phyloP scores from a whole-genome alignment of 1,284 basidiomycete species.

The Trichosporon asahii region DNA sequence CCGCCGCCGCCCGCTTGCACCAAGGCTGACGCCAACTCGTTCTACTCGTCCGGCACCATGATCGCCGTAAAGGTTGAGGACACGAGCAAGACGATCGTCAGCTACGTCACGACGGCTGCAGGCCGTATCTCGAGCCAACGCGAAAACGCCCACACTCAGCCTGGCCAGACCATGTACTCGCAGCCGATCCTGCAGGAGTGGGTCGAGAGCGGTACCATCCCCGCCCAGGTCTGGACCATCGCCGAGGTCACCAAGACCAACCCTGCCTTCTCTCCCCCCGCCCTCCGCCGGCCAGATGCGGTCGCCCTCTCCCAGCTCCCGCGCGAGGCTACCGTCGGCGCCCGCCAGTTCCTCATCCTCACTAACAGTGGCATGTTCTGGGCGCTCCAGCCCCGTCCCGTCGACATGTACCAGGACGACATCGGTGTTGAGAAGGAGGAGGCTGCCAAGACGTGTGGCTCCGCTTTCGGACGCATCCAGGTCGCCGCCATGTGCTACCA shows the following conservation, averaged over 20 bases:
- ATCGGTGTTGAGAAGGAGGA: slow-evolving; percentile 41
- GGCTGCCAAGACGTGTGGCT: slow-evolving; percentile 26
- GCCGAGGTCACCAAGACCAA: slow-evolving; percentile 47
- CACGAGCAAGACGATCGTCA: slow-evolving; percentile 21
- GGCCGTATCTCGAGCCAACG: slow-evolving; percentile 39
- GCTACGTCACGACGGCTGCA: slow-evolving; percentile 32
- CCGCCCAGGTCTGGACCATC: slow-evolving; percentile 81
- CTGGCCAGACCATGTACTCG: slow-evolving; percentile 15
- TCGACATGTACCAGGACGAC: slow-evolving; percentile 43
- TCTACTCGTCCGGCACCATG: slow-evolving; percentile 45
- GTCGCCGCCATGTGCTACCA: slow-evolving; percentile 42
- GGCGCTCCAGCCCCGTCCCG: slow-evolving; percentile 36
- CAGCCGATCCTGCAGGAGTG: slow-evolving; percentile 38
- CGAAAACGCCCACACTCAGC: slow-evolving; percentile 35
- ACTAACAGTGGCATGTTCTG: slow-evolving; percentile 41
- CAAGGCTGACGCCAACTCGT: slow-evolving; percentile 27
- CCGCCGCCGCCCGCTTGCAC: slow-evolving; percentile 35
- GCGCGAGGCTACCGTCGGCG: slow-evolving; percentile 31
- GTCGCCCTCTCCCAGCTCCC: slow-evolving; percentile 37
- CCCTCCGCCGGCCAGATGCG: slow-evolving; percentile 25
- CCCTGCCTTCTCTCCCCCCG: slow-evolving; percentile 25
- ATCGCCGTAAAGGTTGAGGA: slow-evolving; percentile 36
- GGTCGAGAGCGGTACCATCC: slow-evolving; percentile 57
- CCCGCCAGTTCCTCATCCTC: slow-evolving; percentile 42
- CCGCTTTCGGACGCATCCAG: slow-evolving; percentile 41